Conservation (phyloP, 371 early-diverging fungal genomes). For the Mycotypha africana region DNA sequence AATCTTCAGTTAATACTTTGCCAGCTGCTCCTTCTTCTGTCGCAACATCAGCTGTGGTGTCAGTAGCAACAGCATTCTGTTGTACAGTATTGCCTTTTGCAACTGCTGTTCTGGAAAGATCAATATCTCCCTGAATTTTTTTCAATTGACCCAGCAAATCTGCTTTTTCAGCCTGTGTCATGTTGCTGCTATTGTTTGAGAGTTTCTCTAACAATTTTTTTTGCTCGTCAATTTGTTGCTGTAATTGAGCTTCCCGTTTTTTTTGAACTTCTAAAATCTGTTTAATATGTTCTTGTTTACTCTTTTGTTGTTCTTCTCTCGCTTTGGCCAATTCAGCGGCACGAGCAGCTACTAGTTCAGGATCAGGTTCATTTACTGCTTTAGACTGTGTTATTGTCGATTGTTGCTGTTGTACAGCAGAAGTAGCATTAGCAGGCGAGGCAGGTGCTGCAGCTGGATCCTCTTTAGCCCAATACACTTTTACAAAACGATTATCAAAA, state of each 20-base stretch:
- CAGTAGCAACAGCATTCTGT: background rate
- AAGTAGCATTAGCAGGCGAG: slow-evolving; percentile 1
- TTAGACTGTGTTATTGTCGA: too few species aligned
- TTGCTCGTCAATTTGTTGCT: slow-evolving; percentile 58
- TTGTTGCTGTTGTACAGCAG: too few species aligned
- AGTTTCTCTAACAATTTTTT: slow-evolving; percentile 55
- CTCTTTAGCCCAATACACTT: slow-evolving; percentile 69
- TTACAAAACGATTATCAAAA: slow-evolving; percentile 86
- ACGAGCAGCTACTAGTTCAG: slow-evolving; percentile 39
- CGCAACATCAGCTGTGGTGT: slow-evolving; percentile 2
- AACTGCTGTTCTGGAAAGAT: slow-evolving; percentile 16
- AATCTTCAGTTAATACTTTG: slow-evolving; percentile 25
- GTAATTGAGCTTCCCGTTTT: slow-evolving; percentile 52
- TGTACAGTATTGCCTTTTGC: slow-evolving; percentile 7
- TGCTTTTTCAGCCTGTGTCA: slow-evolving; percentile 47
- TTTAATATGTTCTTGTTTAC: slow-evolving; percentile 51
- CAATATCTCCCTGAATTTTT: slow-evolving; percentile 28
- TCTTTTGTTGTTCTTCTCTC: slow-evolving; percentile 34
- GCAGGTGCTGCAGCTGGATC: slow-evolving; percentile 9
- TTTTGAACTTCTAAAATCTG: slow-evolving; percentile 51
- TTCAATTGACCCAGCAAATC: slow-evolving; percentile 43
- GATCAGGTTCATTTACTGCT: slow-evolving; percentile 36
- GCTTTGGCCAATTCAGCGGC: slow-evolving; percentile 38
- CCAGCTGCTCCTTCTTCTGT: slow-evolving; percentile 9
- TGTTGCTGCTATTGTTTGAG: slow-evolving; percentile 39